Conservation (phyloP, 139 green algal species). For the Penium margaritaceum region DNA sequence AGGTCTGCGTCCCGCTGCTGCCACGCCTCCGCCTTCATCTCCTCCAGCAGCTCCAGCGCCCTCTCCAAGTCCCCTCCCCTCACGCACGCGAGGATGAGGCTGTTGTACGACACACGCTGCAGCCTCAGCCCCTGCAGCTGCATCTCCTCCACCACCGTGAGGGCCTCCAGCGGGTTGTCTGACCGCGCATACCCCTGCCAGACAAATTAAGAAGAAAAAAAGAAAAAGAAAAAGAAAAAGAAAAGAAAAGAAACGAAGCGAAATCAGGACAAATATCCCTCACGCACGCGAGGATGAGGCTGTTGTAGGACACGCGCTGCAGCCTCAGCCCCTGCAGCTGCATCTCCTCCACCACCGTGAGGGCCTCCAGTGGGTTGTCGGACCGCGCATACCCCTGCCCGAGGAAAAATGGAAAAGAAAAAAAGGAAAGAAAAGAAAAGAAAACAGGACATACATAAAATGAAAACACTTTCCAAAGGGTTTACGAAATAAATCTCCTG, state of each 20-base stretch:
- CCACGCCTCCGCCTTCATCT: conserved; percentile 41
- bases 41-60: conserved; percentile 27
- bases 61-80: conserved; percentile 18
- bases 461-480: no score
- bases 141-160: conserved; percentile 35
- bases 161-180: not conserved
- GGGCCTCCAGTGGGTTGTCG: conserved; percentile 35
- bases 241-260: no score
- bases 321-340: conserved; percentile 11
- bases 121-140: conserved; percentile 6
- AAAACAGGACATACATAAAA: no score
- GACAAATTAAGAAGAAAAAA: no score
- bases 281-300: conserved; percentile 40
- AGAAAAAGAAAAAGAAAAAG: no score
- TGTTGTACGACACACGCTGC: conserved; percentile 30
- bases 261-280: no score
- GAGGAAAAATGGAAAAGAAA: no score
- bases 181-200: not conserved
- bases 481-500: no score
- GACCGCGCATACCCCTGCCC: conserved; percentile 41
- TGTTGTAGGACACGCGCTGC: conserved; percentile 35
- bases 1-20: not conserved
- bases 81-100: conserved; percentile 35
- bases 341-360: conserved; percentile 40
- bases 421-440: no score